phyloP scores from a whole-genome alignment of 192 early-diverging fungal species.

The Backusella luteola region DNA sequence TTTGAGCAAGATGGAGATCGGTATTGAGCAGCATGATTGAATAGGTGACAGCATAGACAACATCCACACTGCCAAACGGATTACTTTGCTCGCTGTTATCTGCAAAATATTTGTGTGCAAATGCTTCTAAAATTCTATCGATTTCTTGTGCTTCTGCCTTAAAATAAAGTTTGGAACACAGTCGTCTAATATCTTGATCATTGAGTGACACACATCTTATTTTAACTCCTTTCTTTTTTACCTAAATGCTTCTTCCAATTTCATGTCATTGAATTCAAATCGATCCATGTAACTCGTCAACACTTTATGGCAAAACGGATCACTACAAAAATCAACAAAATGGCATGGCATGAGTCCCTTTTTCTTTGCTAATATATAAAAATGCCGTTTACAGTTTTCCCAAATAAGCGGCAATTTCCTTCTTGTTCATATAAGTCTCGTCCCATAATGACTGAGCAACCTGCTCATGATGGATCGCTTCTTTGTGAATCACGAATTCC shows the following conservation, averaged over 20 bases:
- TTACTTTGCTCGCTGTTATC: background rate
- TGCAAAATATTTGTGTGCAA: slow-evolving; percentile 73
- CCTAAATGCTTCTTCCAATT: slow-evolving; percentile 32
- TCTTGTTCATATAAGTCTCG: background rate
- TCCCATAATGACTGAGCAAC: slow-evolving; percentile 13
- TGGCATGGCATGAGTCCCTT: background rate
- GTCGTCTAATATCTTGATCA: slow-evolving; percentile 30
- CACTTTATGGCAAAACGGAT: slow-evolving; percentile 21
- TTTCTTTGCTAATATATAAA: background rate
- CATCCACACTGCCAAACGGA: slow-evolving; percentile 46
- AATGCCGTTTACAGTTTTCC: slow-evolving; percentile 17
- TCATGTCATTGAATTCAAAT: slow-evolving; percentile 25
- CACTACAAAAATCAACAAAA: background rate
- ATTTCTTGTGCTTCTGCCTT: slow-evolving; percentile 93
- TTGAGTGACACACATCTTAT: background rate
- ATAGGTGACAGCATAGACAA: slow-evolving; percentile 82
- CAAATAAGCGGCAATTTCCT: slow-evolving; percentile 17
- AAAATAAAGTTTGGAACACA: slow-evolving; percentile 78
- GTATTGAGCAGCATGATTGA: slow-evolving; percentile 90
- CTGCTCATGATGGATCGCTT: background rate
- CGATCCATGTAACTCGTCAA: slow-evolving; percentile 21
- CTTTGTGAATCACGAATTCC: background rate
- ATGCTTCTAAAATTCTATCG: slow-evolving; percentile 81
- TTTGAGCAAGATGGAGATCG: slow-evolving; percentile 83
- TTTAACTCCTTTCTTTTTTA: background rate